A percentile compares a stretch with the other conserved stretches of the same genome.
phyloP scores from a whole-genome alignment of 225 moss, liverwort and hornwort genomes.

The Marchantia polymorpha region DNA sequence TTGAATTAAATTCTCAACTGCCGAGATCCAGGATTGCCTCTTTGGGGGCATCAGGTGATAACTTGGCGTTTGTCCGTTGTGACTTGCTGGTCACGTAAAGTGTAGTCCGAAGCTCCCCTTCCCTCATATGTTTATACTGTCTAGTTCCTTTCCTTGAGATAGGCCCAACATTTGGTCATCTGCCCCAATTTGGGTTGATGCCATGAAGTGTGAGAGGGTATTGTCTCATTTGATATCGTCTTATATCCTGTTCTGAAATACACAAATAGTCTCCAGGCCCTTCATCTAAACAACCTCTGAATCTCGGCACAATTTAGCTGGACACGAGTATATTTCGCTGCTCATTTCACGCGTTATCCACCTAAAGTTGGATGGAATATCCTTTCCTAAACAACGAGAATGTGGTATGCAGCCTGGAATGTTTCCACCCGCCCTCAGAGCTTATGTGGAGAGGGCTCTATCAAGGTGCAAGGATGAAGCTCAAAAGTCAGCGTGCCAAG shows the following conservation, averaged over 20 bases:
- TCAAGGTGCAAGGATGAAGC: conserved; percentile 84
- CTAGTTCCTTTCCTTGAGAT: too few relatives aligned
- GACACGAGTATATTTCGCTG: neutral
- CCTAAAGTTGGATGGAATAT: too few relatives aligned
- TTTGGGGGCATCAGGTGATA: neutral
- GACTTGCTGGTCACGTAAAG: neutral
- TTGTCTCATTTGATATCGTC: too few relatives aligned
- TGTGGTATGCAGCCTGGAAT: conserved; percentile 60
- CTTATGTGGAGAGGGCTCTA: conserved; percentile 94
- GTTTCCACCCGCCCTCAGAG: conserved; percentile 82
- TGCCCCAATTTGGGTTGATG: too few relatives aligned
- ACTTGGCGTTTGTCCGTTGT: neutral
- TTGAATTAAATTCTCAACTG: neutral
- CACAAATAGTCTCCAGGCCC: too few relatives aligned
- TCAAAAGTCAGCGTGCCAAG: conserved; percentile 79
- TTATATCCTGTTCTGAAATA: too few relatives aligned
- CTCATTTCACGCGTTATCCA: neutral
- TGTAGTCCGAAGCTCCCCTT: neutral
- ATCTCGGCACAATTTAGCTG: too few relatives aligned
- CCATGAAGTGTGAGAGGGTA: too few relatives aligned
- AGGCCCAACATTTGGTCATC: too few relatives aligned
- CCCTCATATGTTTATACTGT: too few relatives aligned
- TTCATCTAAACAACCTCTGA: too few relatives aligned
- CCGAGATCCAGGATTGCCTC: too few relatives aligned
- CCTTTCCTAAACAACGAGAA: neutral